Evolutionary conservation across 192 early-diverging fungal species (phyloP).

Genomic region (Geosiphon pyriformis): DNA sequence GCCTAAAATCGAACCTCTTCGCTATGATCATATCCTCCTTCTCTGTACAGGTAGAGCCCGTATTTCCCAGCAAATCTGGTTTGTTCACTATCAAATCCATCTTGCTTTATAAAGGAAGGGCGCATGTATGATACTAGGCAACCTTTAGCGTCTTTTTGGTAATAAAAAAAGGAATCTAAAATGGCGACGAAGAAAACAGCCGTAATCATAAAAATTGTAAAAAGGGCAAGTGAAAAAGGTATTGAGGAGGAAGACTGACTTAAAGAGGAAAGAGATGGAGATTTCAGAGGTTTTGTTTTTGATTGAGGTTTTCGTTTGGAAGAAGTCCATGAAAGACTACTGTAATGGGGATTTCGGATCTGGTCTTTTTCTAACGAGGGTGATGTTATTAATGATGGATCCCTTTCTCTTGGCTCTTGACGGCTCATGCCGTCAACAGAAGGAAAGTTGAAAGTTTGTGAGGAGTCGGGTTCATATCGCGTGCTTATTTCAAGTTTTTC

Average conservation of each 20-base stretch:
- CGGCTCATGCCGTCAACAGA: background rate
- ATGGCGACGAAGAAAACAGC: conserved; percentile 24
- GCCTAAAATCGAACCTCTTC: conserved; percentile 29
- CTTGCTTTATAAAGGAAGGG: conserved; percentile 43
- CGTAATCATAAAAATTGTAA: conserved; percentile 29
- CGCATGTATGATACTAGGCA: conserved; percentile 52
- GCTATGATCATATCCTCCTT: conserved; percentile 49
- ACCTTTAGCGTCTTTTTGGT: conserved; percentile 53
- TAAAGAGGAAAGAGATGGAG: background rate
- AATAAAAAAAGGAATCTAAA: conserved; percentile 61
- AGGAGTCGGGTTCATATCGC: conserved; percentile 13
- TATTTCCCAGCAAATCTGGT: conserved; percentile 69
- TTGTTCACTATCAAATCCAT: conserved; percentile 46
- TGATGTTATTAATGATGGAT: background rate
- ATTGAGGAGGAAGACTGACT: conserved; percentile 18
- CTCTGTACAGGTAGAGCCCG: conserved; percentile 69
- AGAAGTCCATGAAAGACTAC: background rate
- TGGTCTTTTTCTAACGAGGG: background rate
- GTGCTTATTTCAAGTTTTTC: conserved; percentile 19
- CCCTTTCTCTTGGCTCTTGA: background rate
- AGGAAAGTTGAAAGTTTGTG: background rate
- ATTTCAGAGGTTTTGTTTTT: background rate
- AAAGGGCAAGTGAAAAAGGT: conserved; percentile 8
- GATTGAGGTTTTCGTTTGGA: background rate
- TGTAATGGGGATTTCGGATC: background rate